These are phyloP conservation scores for Rhizopus delemar DNA, from an alignment of 371 early-diverging fungal genomes.

Conservation along the genomic window DNA sequence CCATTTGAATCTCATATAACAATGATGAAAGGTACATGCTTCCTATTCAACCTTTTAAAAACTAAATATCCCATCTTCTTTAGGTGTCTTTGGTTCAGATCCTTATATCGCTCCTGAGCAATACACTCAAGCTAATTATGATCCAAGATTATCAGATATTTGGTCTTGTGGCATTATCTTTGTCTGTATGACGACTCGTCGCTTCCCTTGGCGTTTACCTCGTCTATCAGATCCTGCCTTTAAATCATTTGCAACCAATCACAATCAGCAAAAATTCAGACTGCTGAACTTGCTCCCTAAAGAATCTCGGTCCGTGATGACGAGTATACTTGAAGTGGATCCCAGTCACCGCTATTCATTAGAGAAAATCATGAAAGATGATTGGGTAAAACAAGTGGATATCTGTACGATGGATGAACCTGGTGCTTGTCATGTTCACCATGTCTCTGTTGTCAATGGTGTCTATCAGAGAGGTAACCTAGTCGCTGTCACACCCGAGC, in stretches of 20 bases:
- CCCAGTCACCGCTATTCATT: slow-evolving; percentile 52
- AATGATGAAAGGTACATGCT: slow-evolving; percentile 61
- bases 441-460: slow-evolving; percentile 32
- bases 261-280: slow-evolving; percentile 43
- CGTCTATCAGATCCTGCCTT: slow-evolving; percentile 58
- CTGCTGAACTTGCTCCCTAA: slow-evolving; percentile 54
- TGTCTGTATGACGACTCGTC: slow-evolving; percentile 72
- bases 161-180: slow-evolving; percentile 82
- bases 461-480: slow-evolving; percentile 34
- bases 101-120: slow-evolving; percentile 95
- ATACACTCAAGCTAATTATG: slow-evolving; percentile 60
- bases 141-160: slow-evolving; percentile 70
- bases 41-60: neutral
- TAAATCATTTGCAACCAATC: slow-evolving; percentile 46
- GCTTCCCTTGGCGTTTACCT: slow-evolving; percentile 77
- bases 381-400: slow-evolving; percentile 59
- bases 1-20: slow-evolving; percentile 63
- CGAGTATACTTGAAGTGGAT: slow-evolving; percentile 54
- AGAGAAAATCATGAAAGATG: slow-evolving; percentile 44
- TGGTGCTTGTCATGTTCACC: slow-evolving; percentile 51
- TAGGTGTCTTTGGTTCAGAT: slow-evolving; percentile 81
- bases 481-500: slow-evolving; percentile 45
- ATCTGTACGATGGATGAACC: slow-evolving; percentile 51
- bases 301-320: slow-evolving; percentile 46
- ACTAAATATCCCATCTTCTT: neutral